Evolutionary conservation across 306 rosid genomes (phyloP).

Genomic region (Hippophae tibetana): DNA sequence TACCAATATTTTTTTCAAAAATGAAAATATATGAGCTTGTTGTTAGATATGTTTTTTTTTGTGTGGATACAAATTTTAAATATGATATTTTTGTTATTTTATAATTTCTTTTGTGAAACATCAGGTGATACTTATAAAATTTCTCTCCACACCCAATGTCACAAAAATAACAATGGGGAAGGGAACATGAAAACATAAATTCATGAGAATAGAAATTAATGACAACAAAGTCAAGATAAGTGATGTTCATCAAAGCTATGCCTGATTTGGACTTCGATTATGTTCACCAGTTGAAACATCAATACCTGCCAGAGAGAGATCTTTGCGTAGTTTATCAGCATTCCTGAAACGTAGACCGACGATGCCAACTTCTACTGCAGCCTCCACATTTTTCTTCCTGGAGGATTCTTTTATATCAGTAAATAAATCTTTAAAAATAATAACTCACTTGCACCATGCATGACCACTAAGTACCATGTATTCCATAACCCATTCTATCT

Average conservation of each 20-base stretch:
- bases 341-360: conserved; percentile 61
- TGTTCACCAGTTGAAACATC: conserved; percentile 30
- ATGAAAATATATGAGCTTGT: too few relatives aligned
- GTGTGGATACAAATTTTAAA: too few relatives aligned
- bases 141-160: too few relatives aligned
- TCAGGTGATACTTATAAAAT: too few relatives aligned
- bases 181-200: too few relatives aligned
- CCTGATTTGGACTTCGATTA: neutral
- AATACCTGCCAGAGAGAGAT: conserved; percentile 49
- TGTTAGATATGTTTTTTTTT: too few relatives aligned
- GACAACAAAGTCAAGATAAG: conserved; percentile 5
- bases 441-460: neutral
- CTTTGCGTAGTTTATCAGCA: conserved; percentile 40
- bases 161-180: too few relatives aligned
- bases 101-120: too few relatives aligned
- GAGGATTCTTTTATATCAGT: conserved; percentile 9
- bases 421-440: neutral
- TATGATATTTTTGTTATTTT: too few relatives aligned
- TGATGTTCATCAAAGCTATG: neutral
- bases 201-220: neutral
- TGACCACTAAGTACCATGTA: neutral
- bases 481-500: neutral
- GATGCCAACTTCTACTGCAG: conserved; percentile 67
- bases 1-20: too few relatives aligned
- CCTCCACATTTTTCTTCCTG: conserved; percentile 65